A percentile compares a stretch with the other conserved stretches of the same genome.
These are phyloP conservation scores for Malus hybrid DNA, from an alignment of 331 rosid species.

Conservation along the genomic window DNA sequence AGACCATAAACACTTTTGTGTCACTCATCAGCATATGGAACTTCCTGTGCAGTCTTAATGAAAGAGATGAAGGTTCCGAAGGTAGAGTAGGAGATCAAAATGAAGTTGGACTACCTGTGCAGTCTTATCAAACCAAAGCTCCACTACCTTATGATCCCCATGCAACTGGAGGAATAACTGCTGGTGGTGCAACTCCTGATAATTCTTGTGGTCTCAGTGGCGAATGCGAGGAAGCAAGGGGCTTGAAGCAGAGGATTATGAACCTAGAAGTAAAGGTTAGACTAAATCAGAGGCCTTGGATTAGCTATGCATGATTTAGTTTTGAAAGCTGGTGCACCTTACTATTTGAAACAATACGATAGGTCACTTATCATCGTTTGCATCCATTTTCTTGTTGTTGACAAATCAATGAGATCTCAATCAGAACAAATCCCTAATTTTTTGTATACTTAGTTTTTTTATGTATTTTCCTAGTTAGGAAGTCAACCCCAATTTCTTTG, in stretches of 20 bases:
- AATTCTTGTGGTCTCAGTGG: constrained; percentile 60
- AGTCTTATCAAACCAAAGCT: constrained; percentile 33
- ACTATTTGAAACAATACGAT: no score
- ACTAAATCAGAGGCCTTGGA: background rate
- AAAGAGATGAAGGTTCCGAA: constrained; percentile 43
- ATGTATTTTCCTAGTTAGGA: no score
- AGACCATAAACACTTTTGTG: background rate
- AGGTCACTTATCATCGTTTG: no score
- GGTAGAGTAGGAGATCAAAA: constrained; percentile 44
- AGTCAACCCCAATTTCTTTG: no score
- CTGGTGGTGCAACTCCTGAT: constrained; percentile 41
- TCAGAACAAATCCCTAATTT: no score
- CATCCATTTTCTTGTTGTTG: no score
- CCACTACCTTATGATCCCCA: constrained; percentile 28
- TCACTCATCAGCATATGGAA: constrained; percentile 11
- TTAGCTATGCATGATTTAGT: background rate
- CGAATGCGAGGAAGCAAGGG: constrained; percentile 69
- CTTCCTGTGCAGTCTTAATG: constrained; percentile 14
- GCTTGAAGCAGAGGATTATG: constrained; percentile 44
- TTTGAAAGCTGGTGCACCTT: background rate
- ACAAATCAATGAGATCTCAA: no score
- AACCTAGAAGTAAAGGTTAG: constrained; percentile 62
- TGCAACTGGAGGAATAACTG: constrained; percentile 16
- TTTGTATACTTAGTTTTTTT: no score
- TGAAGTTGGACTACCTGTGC: constrained; percentile 23